Base-by-base conservation (phyloP, 2,329 filamentous ascomycete species). In the Colletotrichum costaricense region DNA sequence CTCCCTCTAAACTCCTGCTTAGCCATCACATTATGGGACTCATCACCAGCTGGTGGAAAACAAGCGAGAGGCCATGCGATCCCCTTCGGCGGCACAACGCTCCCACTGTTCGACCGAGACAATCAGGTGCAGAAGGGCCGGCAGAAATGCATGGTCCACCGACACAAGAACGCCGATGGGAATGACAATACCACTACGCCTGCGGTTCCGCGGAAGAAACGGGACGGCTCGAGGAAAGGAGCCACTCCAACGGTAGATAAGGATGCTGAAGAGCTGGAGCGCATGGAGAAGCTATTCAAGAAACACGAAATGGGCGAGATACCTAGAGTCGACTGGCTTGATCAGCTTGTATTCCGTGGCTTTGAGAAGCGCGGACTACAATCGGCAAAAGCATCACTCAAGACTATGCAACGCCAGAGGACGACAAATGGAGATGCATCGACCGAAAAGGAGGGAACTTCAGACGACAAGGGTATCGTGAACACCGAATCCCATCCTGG, bases 231-330 rank as follows among this genome's bases (percentile, higher is more conserved):
- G 2, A 87, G 84, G 69, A 88, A 86, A 54, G 86, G 85, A 5
- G 84, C 85, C 1, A 83, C 87, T 1, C 84, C 87, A 2, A 81
- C 85, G 0, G 84, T 90, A n/a, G 91, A 93, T 70, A 93, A 93
- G 77, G 91, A 97, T 73, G 85, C 85, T n/a, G 92, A 94, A 66
- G 97, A 99, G 82, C 88, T 98, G 74, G 95, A 98, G 78, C 89
- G 97, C 22, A 89, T 99, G 77, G 95, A 98, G 79, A 93, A 91
- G 67, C 83, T 98, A 26, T 93, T 99, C 80, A 99, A 99, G 84
- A 97, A 98, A 83, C 97, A 98, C 80, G 97, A 99, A 80, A 97
- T 98, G 93, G 95, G 95, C 22, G 97, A 99, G 81, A 96, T 99
- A 30, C 92, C 94, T 0, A 91, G 95, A 19, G 93, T 98, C 60